Conservation (phyloP, 441 rosid genomes). For the Adansonia gregorii region DNA sequence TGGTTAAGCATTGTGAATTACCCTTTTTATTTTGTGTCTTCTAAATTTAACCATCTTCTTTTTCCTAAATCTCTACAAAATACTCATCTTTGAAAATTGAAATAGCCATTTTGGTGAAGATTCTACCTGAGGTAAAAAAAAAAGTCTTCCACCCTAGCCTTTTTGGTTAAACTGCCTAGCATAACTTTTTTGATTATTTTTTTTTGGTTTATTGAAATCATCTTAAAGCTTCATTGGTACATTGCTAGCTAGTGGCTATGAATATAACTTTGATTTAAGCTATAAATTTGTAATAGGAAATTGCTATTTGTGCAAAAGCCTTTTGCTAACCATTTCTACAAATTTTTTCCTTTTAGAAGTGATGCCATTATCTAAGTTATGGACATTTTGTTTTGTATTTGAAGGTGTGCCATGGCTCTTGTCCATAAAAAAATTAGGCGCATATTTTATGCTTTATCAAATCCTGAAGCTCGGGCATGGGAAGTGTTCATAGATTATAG, state of each 20-base stretch:
- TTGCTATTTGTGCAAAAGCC: neutral
- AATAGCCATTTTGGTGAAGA: slow-evolving; percentile 1
- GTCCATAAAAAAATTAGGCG: slow-evolving; percentile 90
- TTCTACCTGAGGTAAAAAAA: neutral
- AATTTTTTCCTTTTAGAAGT: neutral
- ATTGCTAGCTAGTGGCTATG: neutral
- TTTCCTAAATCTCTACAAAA: neutral
- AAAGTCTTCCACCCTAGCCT: neutral
- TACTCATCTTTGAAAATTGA: neutral
- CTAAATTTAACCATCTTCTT: neutral
- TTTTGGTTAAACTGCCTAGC: neutral
- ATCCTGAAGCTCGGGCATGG: slow-evolving; percentile 64
- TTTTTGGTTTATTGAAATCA: neutral
- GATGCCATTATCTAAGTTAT: slow-evolving; percentile 24
- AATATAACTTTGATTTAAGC: neutral
- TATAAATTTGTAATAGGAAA: neutral
- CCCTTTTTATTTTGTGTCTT: neutral
- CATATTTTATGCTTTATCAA: slow-evolving; percentile 75
- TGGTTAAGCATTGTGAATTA: neutral
- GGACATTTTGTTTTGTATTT: slow-evolving; percentile 14
- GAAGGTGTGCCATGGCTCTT: slow-evolving; percentile 96
- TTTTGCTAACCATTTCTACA: neutral
- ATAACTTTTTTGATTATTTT: neutral
- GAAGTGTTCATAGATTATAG: slow-evolving; percentile 76
- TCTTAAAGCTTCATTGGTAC: neutral